Percentiles rank a stretch among this genome's conserved stretches.
Conservation (phyloP, 495 filamentous ascomycete species). For the Halenospora varia region DNA sequence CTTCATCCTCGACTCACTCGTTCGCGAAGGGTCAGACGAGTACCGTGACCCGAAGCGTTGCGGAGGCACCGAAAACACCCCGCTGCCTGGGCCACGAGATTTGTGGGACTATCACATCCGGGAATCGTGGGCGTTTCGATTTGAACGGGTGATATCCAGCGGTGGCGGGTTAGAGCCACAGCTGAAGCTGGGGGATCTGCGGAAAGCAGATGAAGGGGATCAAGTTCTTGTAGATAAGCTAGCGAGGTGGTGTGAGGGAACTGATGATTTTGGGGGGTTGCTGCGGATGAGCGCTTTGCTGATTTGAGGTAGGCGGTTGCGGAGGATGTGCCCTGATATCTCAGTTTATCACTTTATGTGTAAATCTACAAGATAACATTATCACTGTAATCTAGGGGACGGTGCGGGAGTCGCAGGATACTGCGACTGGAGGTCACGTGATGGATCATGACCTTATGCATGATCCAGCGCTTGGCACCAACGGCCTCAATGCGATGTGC, state of each 20-base stretch:
- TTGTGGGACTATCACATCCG: not conserved
- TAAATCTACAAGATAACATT: not conserved
- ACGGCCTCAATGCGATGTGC: no score
- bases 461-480: no score
- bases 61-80: not conserved
- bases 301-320: not conserved
- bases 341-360: not conserved
- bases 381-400: not conserved
- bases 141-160: not conserved
- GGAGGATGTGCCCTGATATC: not conserved
- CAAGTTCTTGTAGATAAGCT: not conserved
- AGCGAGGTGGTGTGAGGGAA: slow-evolving; percentile 2
- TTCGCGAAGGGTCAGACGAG: not conserved
- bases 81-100: not conserved
- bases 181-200: not conserved
- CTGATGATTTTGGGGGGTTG: slow-evolving; percentile 1
- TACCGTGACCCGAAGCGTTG: not conserved
- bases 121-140: not conserved
- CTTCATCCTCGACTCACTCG: not conserved
- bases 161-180: not conserved
- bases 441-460: no score
- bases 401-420: no score
- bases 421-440: no score
- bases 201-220: slow-evolving; percentile 1
- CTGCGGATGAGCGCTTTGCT: not conserved